Evolutionary conservation across 139 green algal species (phyloP).

Genomic region (Pleodorina starrii): DNA sequence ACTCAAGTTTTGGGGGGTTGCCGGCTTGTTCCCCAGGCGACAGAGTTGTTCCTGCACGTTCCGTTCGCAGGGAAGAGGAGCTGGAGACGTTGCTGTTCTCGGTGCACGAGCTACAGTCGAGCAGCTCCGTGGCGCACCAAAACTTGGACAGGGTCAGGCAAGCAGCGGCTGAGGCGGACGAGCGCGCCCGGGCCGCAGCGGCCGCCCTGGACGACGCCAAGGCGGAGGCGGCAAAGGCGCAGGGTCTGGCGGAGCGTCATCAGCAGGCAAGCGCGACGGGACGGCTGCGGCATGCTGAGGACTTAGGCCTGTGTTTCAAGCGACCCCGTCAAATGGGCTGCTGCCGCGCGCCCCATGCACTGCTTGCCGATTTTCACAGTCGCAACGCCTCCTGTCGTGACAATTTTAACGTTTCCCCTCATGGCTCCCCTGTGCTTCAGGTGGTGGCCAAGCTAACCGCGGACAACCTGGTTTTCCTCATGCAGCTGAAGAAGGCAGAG

Average conservation of each 20-base stretch:
- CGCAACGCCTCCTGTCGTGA: too few relatives aligned
- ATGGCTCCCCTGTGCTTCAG: conserved; percentile 22
- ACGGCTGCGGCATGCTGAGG: too few relatives aligned
- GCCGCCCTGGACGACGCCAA: conserved; percentile 43
- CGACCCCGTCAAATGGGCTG: too few relatives aligned
- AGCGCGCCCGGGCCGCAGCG: conserved; percentile 31
- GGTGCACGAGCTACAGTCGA: conserved; percentile 6
- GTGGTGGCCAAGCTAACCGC: conserved; percentile 74
- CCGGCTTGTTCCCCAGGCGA: too few relatives aligned
- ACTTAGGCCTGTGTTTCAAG: too few relatives aligned
- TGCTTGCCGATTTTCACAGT: too few relatives aligned
- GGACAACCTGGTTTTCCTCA: conserved; percentile 79
- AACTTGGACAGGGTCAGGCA: not conserved
- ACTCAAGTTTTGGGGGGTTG: too few relatives aligned
- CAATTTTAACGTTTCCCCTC: too few relatives aligned
- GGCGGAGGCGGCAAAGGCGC: conserved; percentile 53
- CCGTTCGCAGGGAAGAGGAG: conserved; percentile 58
- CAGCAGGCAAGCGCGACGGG: conserved; percentile 50
- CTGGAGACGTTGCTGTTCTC: conserved; percentile 58
- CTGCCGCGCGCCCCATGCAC: too few relatives aligned
- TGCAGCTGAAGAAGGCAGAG: conserved; percentile 70
- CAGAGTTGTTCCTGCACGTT: too few relatives aligned
- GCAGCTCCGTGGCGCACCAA: not conserved
- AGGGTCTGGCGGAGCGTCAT: conserved; percentile 51
- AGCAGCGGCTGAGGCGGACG: not conserved